phyloP scores from a whole-genome alignment of 2,329 filamentous ascomycete species.

The Colletotrichum falcatum region DNA sequence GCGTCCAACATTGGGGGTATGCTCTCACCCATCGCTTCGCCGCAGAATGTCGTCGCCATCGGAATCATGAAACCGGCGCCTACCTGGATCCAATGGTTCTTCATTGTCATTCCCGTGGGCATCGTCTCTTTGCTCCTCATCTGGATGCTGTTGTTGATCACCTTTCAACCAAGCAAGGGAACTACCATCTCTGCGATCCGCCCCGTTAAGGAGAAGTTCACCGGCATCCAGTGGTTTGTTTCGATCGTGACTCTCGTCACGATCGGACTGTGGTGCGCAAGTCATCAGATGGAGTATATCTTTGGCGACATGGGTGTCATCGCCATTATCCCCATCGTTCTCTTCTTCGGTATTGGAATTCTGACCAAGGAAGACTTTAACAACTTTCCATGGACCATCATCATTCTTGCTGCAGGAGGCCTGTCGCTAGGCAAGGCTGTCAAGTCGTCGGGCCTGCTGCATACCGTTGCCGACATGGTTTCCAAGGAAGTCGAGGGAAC shows the following conservation, averaged over 20 bases:
- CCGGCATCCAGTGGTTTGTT: constrained; percentile 93
- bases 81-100: constrained; percentile 97
- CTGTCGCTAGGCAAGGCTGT: constrained; percentile 94
- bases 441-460: constrained; percentile 89
- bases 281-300: constrained; percentile 85
- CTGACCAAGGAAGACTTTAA: constrained; percentile 99
- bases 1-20: constrained; percentile 97
- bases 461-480: constrained; percentile 86
- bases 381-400: constrained; percentile 99
- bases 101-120: constrained; percentile 92
- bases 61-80: constrained; percentile 94
- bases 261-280: constrained; percentile 92
- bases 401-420: constrained; percentile 95
- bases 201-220: constrained; percentile 88
- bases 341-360: constrained; percentile 97
- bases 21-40: constrained; percentile 95
- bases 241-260: constrained; percentile 84
- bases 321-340: constrained; percentile 92
- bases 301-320: constrained; percentile 99
- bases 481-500: constrained; percentile 79
- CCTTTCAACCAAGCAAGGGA: constrained; percentile 86
- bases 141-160: constrained; percentile 86
- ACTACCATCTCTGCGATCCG: constrained; percentile 94
- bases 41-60: constrained; percentile 96
- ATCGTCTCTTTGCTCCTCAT: constrained; percentile 89